Conservation (phyloP, 2,329 filamentous ascomycete genomes). For the Microcyclospora pomicola region DNA sequence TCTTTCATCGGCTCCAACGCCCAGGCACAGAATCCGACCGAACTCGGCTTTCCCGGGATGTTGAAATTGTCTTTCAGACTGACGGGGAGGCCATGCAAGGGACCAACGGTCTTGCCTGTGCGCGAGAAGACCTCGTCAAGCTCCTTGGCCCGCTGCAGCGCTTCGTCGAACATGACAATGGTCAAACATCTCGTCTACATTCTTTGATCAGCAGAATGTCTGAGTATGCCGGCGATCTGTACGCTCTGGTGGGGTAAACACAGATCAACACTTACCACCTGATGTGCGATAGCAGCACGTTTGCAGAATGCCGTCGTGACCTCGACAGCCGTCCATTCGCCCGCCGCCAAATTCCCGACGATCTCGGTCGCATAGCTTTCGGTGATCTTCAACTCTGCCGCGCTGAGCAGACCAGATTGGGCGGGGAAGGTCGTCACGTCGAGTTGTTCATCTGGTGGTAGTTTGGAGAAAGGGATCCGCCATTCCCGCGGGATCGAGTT, state of each 20-base stretch:
- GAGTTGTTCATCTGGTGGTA: constrained; percentile 40
- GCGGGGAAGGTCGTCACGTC: constrained; percentile 44
- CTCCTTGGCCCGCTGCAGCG: constrained; percentile 36
- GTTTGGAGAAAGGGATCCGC: constrained; percentile 38
- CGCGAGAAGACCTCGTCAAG: constrained; percentile 38
- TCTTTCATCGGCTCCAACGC: constrained; percentile 43
- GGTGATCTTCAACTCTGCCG: constrained; percentile 39
- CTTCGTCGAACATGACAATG: constrained; percentile 42
- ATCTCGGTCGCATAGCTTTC: constrained; percentile 27
- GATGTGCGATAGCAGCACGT: constrained; percentile 40
- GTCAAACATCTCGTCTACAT: constrained; percentile 45
- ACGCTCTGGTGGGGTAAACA: neutral
- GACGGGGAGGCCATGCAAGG: constrained; percentile 53
- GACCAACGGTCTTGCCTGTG: constrained; percentile 39
- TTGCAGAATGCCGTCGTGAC: constrained; percentile 43
- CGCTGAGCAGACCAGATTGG: constrained; percentile 45
- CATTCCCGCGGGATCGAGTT: constrained; percentile 45
- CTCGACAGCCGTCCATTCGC: constrained; percentile 37
- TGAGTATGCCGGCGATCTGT: neutral
- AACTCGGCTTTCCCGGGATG: constrained; percentile 44
- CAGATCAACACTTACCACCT: constrained; percentile 28
- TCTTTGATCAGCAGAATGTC: too few relatives aligned
- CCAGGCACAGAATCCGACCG: constrained; percentile 50
- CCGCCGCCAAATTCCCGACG: constrained; percentile 26
- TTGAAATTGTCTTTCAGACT: constrained; percentile 62